Evolutionary conservation across 192 early-diverging fungal species (phyloP).

Genomic region (Coemansia sp.): DNA sequence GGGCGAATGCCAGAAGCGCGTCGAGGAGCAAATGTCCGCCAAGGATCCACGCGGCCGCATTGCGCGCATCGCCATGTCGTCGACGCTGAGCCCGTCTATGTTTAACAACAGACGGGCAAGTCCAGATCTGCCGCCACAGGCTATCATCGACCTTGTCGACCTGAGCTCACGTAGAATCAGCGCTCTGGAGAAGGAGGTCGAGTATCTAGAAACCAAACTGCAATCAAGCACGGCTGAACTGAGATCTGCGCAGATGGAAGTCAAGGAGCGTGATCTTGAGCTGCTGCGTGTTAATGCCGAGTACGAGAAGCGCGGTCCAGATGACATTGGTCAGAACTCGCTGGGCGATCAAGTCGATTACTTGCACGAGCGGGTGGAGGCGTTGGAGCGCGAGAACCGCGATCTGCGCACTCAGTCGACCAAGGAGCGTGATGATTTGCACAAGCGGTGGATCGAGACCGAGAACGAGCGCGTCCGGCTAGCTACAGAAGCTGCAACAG

Average conservation of each 20-base stretch:
- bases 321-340: neutral
- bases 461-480: conserved; percentile 45
- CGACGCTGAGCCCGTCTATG: neutral
- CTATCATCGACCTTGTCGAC: conserved; percentile 44
- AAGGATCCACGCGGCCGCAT: conserved; percentile 33
- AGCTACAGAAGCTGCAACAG: neutral
- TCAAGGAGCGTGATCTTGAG: conserved; percentile 47
- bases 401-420: conserved; percentile 37
- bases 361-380: conserved; percentile 42
- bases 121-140: conserved; percentile 10
- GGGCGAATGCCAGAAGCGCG: conserved; percentile 27
- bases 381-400: conserved; percentile 27
- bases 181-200: conserved; percentile 45
- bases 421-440: conserved; percentile 41
- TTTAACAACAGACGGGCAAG: neutral
- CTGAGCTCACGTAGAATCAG: conserved; percentile 37
- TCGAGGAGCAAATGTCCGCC: conserved; percentile 17
- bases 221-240: conserved; percentile 14
- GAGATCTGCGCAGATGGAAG: conserved; percentile 27
- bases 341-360: conserved; percentile 50
- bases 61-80: conserved; percentile 17
- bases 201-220: conserved; percentile 30
- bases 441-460: conserved; percentile 35
- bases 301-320: conserved; percentile 9
- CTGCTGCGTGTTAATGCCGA: conserved; percentile 37